phyloP scores from a whole-genome alignment of 164 flowering plant genomes.

The Macadamia integrifolia region DNA sequence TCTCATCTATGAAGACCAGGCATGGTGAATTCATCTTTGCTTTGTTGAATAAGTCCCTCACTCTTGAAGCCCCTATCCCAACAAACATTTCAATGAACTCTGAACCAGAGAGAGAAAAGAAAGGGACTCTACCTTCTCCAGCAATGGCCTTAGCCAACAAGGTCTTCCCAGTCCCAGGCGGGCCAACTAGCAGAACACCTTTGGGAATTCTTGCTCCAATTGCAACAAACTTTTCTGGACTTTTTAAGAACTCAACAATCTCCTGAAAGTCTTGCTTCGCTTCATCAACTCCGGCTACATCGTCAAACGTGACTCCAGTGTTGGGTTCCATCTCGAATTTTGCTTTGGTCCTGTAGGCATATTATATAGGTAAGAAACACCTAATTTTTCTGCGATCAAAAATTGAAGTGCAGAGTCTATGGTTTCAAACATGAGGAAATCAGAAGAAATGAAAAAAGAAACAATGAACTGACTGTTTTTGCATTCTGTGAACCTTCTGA shows the following conservation, averaged over 20 bases:
- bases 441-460: not conserved
- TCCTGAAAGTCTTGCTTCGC: conserved; percentile 73
- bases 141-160: conserved; percentile 68
- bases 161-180: conserved; percentile 80
- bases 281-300: conserved; percentile 76
- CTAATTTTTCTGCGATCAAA: too few species aligned
- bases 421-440: too few species aligned
- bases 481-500: too few species aligned
- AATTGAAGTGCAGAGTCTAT: too few species aligned
- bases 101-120: conserved; percentile 63
- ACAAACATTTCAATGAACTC: conserved; percentile 81
- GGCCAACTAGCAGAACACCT: conserved; percentile 61
- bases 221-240: conserved; percentile 57
- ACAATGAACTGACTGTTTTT: too few species aligned
- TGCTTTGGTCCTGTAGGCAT: conserved; percentile 46
- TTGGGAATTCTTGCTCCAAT: conserved; percentile 67
- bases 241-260: conserved; percentile 57
- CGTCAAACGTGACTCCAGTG: conserved; percentile 71
- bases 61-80: conserved; percentile 73
- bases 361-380: not conserved
- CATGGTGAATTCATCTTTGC: conserved; percentile 63
- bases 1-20: conserved; percentile 68
- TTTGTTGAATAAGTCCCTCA: conserved; percentile 62
- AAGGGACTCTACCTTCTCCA: conserved; percentile 80
- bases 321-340: conserved; percentile 74